A percentile compares a stretch with the other conserved stretches of the same genome.
These are phyloP conservation scores for Geotrichum aggregatum DNA, from an alignment of 1,139 yeast species.

Conservation along the genomic window DNA sequence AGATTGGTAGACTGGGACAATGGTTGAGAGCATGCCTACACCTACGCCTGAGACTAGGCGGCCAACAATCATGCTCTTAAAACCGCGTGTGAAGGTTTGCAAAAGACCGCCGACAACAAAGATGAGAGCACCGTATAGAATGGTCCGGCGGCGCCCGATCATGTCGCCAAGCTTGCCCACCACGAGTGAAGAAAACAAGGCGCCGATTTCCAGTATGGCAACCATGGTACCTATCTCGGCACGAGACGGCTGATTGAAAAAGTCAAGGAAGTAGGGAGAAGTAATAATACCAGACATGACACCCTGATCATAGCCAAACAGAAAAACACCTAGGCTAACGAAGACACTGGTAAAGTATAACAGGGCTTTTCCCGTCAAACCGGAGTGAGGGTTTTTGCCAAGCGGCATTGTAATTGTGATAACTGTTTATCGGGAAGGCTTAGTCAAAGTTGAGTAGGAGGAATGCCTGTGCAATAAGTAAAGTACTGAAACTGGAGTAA, in stretches of 20 bases:
- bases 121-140: conserved; percentile 73
- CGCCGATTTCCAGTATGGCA: conserved; percentile 82
- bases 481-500: too few species aligned
- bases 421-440: too few species aligned
- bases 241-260: conserved; percentile 68
- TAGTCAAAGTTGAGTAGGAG: too few species aligned
- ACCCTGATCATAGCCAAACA: conserved; percentile 90
- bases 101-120: conserved; percentile 77
- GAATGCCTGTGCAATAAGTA: too few species aligned
- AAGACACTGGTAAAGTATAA: conserved; percentile 73
- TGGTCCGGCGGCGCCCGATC: conserved; percentile 76
- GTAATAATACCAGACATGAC: conserved; percentile 77
- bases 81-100: conserved; percentile 56
- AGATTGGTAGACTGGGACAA: conserved; percentile 90
- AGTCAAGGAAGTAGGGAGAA: conserved; percentile 65
- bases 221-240: conserved; percentile 74
- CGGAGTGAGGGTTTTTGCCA: conserved; percentile 17
- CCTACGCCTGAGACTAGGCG: conserved; percentile 82
- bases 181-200: conserved; percentile 67
- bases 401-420: too few species aligned
- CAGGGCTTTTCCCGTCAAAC: conserved; percentile 39
- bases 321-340: conserved; percentile 76
- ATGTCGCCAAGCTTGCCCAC: conserved; percentile 77
- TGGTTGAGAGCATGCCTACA: conserved; percentile 84
- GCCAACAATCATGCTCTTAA: conserved; percentile 59